Evolutionary conservation across 225 moss, liverwort and hornwort species (phyloP), one percentile per base, ranked within the genome.

Genomic region (Antitrichia curtipendula): DNA sequence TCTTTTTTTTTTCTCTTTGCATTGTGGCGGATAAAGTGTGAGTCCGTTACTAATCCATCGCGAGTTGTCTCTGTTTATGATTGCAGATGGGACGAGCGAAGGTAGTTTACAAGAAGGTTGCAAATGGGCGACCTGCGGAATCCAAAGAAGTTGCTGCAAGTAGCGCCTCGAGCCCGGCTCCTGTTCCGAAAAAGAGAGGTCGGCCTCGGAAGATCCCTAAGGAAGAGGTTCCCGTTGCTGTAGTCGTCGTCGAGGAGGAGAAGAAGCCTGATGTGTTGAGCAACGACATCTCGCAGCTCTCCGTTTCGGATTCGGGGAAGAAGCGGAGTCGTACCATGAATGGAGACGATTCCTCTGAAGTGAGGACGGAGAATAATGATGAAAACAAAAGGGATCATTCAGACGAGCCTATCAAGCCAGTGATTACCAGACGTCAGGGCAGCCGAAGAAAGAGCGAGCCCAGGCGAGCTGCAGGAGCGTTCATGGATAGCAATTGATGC

Each of bases 391-490:
- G 89, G 86, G 91, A 91, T 19, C 90, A 86, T 85, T 91, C 85
- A 56, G 97, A 94, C 77, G 95, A 96, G 84, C 92, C 94, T 66
- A 91, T 89, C 83, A 95, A 95, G 93, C 95, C 94, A 54, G 90
- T 89, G 86, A 91, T 93, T 74, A 92, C 92, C 71, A 93, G 93
- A 95, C 93, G 96, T 71, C 93, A 96, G 91, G 97, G 96, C 74
- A 96, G 97, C 92, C 92, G 97, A 84, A 95, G 97, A 74, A 97
- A 97, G 91, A 96, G 97, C 89, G 97, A 96, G 90, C 97, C 97
- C 52, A 93, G 97, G 91, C 95, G 97, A 80, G 97, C 97, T 90
- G 97, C 97, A 69, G 97, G 97, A 89, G 96, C 97, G 82, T 94
- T 94, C 90, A 88, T 97, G 87, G 93, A 95, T 89, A 93, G 90